These are phyloP conservation scores for Tripterygium wilfordii DNA, from an alignment of 177 flowering plant species.

Conservation along the genomic window DNA sequence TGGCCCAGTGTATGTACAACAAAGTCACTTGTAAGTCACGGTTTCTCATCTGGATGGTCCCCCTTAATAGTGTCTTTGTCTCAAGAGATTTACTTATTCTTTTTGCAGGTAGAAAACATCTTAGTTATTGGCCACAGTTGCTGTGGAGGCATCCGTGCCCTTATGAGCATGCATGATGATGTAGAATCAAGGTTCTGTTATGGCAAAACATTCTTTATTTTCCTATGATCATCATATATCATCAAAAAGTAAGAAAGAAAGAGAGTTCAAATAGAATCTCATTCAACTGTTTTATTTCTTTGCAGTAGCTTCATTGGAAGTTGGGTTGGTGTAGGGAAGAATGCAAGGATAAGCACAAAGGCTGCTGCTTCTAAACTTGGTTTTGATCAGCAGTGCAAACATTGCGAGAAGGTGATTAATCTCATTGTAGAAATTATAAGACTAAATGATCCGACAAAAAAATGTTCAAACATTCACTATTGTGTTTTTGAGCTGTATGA, in stretches of 20 bases:
- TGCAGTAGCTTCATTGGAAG: conserved; percentile 66
- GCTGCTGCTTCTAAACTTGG: conserved; percentile 53
- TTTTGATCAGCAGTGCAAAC: conserved; percentile 84
- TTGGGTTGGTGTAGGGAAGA: conserved; percentile 72
- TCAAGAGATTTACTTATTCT: too few species aligned
- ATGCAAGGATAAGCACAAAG: conserved; percentile 57
- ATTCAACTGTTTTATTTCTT: conserved; percentile 10
- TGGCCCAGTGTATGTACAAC: too few species aligned
- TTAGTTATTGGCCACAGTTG: conserved; percentile 87
- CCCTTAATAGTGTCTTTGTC: too few species aligned
- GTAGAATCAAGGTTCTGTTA: conserved; percentile 47
- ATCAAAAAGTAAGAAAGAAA: too few species aligned
- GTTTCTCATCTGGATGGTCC: too few species aligned
- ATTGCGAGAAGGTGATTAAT: conserved; percentile 81
- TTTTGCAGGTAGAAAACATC: conserved; percentile 71
- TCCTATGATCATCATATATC: neutral
- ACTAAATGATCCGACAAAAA: too few species aligned
- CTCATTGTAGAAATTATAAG: too few species aligned
- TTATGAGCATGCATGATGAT: conserved; percentile 87
- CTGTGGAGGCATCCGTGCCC: conserved; percentile 93
- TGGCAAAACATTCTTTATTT: neutral
- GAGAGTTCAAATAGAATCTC: too few species aligned
- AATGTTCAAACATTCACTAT: too few species aligned
- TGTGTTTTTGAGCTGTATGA: too few species aligned
- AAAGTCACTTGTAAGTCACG: too few species aligned